phyloP scores from a whole-genome alignment of 768 basidiomycete species.

The Mycena epipterygia region DNA sequence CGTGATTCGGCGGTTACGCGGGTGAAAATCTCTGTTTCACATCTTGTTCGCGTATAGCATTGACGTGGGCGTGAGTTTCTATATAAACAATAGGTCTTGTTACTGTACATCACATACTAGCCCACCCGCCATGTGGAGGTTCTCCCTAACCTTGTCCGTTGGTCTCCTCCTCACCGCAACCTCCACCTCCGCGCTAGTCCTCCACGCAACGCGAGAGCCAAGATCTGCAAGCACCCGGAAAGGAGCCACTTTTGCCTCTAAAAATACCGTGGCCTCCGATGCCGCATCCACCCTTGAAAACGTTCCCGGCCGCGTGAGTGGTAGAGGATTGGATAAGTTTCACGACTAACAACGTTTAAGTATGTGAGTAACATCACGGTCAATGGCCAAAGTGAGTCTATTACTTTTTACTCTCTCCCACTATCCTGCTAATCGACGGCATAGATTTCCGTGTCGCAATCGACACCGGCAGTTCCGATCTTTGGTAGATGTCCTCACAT shows the following conservation, averaged over 20 bases:
- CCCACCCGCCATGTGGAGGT: too few species aligned
- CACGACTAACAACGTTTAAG: background rate
- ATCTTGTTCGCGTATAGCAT: too few species aligned
- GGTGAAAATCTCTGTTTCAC: too few species aligned
- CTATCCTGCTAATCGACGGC: background rate
- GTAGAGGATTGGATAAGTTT: background rate
- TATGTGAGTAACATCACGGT: background rate
- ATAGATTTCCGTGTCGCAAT: background rate
- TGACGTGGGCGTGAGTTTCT: too few species aligned
- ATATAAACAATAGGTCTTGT: too few species aligned
- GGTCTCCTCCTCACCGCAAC: background rate
- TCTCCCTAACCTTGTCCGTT: background rate
- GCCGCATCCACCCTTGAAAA: background rate
- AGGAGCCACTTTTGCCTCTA: background rate
- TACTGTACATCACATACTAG: too few species aligned
- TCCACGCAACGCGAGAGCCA: background rate
- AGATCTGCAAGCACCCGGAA: background rate
- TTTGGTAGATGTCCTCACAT: background rate
- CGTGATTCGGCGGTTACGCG: too few species aligned
- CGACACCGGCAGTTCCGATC: background rate
- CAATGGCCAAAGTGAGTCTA: background rate
- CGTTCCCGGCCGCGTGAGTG: background rate
- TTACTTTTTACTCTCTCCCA: background rate
- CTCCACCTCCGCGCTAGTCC: background rate
- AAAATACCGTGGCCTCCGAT: too few species aligned